Evolutionary conservation across 1,139 yeast genomes (phyloP), one percentile per base, ranked within the genome.

Genomic region (Tardiomyces blankii): DNA sequence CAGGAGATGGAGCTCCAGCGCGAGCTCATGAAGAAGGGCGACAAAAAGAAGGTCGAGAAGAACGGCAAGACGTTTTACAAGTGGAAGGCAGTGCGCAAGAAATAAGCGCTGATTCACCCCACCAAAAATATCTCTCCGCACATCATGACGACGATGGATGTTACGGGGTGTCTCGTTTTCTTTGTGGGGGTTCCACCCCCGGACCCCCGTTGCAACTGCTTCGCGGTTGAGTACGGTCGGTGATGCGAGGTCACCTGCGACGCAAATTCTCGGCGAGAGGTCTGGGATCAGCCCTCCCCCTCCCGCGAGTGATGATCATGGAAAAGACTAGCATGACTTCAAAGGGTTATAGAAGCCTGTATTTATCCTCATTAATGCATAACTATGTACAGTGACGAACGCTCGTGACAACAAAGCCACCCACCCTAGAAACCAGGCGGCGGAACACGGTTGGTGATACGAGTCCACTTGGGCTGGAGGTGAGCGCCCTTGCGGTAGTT

Each of bases 401-500:
- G 18, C n/a, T n/a, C n/a, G n/a, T n/a, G n/a, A 18, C 16, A 5
- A 5, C 9, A 38, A n/a, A 6, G 18, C 6, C 11, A 4, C 19
- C n/a, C 9, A 8, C 2, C 18, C 61, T 72, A 88, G 65, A 81
- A 86, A 63, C 84, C 76, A 52, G 77, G 74, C 42, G 96, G 96
- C 59, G 85, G 83, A 48, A 75, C 78, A 69, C 96, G 79, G 63
- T 82, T 75, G 14, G 95, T 79, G 52, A 78, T 64, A 67, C 83
- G 86, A 47, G 97, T 89, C 56, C 54, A 56, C 50, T 61, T 56
- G 35, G 62, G 59, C 51, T 54, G 55, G 39, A 61, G 53, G 62
- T 91, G 97, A 25, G 85, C 79, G 53, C 93, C 80, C 68, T 88
- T 91, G 69, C 98, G 78, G 67, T 89, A 91, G 28, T 81, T 81